Base-by-base conservation (phyloP, 768 basidiomycete genomes). In the Auricularia heimuer region DNA sequence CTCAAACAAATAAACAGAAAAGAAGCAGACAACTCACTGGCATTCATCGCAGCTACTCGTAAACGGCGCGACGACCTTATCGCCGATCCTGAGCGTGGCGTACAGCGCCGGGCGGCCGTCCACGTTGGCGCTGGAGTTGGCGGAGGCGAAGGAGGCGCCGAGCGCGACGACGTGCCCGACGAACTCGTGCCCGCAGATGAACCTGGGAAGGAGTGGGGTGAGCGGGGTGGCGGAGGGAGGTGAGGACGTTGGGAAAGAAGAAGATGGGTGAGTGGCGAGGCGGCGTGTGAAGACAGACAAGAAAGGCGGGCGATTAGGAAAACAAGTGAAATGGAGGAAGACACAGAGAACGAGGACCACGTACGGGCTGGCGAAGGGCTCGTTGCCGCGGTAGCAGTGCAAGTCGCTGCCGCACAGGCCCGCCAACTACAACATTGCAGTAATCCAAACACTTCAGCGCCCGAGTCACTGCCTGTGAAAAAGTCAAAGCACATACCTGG, bases 11-110 rank as follows among this genome's bases (percentile, higher is more conserved):
- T n/a, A n/a, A n/a, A n/a, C n/a, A n/a, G n/a, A n/a, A n/a, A n/a
- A n/a, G n/a, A n/a, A n/a, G n/a, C n/a, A n/a, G n/a, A n/a, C n/a
- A n/a, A 80, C 85, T 70, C 66, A 92, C 90, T 86, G 83, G 81
- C 91, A 93, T 71, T 92, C 89, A n/a, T 86, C 87, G 68, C 91
- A 93, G 61, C 84, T 89, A n/a, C 82, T 80, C 0, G 89, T 89
- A 74, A 92, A 92, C 2, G 91, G 88, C 1, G 89, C 85, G 29
- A 92, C 85, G 14, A 92, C 87, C 70, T 85, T 88, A 71, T 92
- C 87, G 4, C 89, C 90, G 4, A 89, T 73, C 64, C 80, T 83
- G 63, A 92, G 78, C 29, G 76, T 82, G 0, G 84, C 77, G 67
- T 92, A 91, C 18, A 90, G 75, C 33, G 72, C 70, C 1, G 90